Conservation (phyloP, 305 asterid genomes). For the Plantago coronopus region DNA sequence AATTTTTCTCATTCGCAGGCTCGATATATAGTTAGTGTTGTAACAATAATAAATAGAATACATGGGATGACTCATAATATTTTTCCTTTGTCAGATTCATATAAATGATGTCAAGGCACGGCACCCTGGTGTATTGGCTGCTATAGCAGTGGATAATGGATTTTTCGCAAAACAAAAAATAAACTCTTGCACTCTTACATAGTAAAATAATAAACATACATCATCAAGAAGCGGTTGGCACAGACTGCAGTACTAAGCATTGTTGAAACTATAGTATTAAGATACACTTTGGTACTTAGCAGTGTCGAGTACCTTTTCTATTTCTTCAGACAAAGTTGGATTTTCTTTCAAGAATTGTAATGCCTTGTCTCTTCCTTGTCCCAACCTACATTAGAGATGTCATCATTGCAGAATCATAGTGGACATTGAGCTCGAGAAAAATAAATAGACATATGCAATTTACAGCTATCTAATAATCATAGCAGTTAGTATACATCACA, state of each 20-base stretch:
- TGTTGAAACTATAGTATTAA: not conserved
- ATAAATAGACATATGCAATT: not conserved
- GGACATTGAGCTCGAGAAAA: no score
- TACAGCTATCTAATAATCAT: not conserved
- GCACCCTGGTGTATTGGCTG: no score
- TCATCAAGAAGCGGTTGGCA: no score
- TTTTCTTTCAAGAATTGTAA: constrained; percentile 82
- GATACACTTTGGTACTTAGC: not conserved
- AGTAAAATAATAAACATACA: no score
- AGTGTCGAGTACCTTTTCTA: constrained; percentile 66
- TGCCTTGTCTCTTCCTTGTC: constrained; percentile 97
- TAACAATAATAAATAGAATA: not conserved
- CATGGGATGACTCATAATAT: not conserved
- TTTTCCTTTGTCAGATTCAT: no score
- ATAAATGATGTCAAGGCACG: not conserved
- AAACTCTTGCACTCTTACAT: no score
- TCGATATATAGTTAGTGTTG: not conserved
- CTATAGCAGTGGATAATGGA: not conserved
- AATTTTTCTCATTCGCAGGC: not conserved
- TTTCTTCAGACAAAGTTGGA: constrained; percentile 64
- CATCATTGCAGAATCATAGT: not conserved
- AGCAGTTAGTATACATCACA: not conserved
- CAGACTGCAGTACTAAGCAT: constrained; percentile 1
- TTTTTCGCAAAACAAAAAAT: no score
- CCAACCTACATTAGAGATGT: constrained; percentile 52